A percentile compares a stretch with the other conserved stretches of the same genome.
Evolutionary conservation across 768 basidiomycete genomes (phyloP).

Genomic region (Kockovaella imperatae): DNA sequence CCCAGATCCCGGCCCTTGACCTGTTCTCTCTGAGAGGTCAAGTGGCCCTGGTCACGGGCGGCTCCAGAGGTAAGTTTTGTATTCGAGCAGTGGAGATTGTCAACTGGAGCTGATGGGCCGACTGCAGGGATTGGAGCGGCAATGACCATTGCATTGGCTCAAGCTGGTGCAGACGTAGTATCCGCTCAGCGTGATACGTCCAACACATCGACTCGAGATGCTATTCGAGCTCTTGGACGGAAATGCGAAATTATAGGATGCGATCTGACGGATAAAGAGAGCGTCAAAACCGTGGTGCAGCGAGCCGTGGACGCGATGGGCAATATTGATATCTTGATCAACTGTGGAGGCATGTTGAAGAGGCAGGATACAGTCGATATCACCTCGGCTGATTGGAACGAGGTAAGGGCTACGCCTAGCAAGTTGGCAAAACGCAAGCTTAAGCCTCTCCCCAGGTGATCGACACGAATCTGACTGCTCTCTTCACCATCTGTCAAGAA

Average conservation of each 20-base stretch:
- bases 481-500: slow-evolving; percentile 71
- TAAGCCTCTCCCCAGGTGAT: slow-evolving; percentile 53
- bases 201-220: slow-evolving; percentile 12
- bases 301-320: slow-evolving; percentile 10
- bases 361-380: slow-evolving; percentile 52
- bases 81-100: background rate
- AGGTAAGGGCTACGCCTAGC: slow-evolving; percentile 46
- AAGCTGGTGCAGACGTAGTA: slow-evolving; percentile 32
- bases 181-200: slow-evolving; percentile 14
- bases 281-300: slow-evolving; percentile 9
- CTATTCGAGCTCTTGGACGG: background rate
- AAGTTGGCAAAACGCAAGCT: background rate
- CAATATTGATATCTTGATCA: slow-evolving; percentile 56
- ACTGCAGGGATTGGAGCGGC: slow-evolving; percentile 8
- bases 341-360: slow-evolving; percentile 49
- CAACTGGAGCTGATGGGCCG: slow-evolving; percentile 3
- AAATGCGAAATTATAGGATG: slow-evolving; percentile 11
- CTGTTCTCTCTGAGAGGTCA: slow-evolving; percentile 64
- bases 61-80: slow-evolving; percentile 57
- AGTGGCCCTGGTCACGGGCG: slow-evolving; percentile 72
- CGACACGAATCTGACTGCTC: slow-evolving; percentile 75
- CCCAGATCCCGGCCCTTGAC: slow-evolving; percentile 45
- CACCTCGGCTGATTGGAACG: slow-evolving; percentile 59
- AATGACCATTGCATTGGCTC: slow-evolving; percentile 46
- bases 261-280: slow-evolving; percentile 10